Evolutionary conservation across 495 filamentous ascomycete genomes (phyloP), one percentile per base, ranked within the genome.

Genomic region (Penicillium cinerascens): DNA sequence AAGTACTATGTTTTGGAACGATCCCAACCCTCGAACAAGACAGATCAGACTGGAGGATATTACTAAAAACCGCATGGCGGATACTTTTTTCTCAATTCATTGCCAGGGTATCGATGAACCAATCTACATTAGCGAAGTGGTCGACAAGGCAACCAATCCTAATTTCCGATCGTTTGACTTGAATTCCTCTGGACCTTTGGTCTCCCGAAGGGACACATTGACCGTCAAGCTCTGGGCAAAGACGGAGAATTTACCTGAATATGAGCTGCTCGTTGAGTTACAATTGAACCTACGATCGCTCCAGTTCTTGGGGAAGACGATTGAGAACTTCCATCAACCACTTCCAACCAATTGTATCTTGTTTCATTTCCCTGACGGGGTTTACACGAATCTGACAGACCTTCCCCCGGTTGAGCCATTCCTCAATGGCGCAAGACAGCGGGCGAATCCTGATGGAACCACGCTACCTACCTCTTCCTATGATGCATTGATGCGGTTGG

Each of bases 81-180:
- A 96, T 68, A 82, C 84, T 9, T 97, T 95, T 80, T 95, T 96
- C 66, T 87, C 89, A 0, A 68, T 98, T 21, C 92, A 96, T 70
- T 82, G 81, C 52, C 77, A 79, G 7, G 79, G 71, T 1, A 66
- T 78, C 41, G 68, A 80, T 35, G 85, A 88, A 17, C 92, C 93
- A 0, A 70, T 97, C 20, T 98, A 97, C 66, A 83, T 96, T 64
- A 96, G 91, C 69, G 93, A 98, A 72, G 73, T 87, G 37, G 77
- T 84, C 15, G 80, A 87, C 53, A 83, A 83, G 64, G 80, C 88
- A 15, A 92, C 89, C 79, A 97, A 97, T 70, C 92, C 92, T 37
- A 88, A 83, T 61, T 98, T 96, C 65, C 83, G 85, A 37, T 83
- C 85, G 51, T 95, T 97, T 67, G 90, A 97, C 52, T 78, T 97